Evolutionary conservation across 805 yeast species (phyloP).

Genomic region (Metschnikowia borealis): DNA sequence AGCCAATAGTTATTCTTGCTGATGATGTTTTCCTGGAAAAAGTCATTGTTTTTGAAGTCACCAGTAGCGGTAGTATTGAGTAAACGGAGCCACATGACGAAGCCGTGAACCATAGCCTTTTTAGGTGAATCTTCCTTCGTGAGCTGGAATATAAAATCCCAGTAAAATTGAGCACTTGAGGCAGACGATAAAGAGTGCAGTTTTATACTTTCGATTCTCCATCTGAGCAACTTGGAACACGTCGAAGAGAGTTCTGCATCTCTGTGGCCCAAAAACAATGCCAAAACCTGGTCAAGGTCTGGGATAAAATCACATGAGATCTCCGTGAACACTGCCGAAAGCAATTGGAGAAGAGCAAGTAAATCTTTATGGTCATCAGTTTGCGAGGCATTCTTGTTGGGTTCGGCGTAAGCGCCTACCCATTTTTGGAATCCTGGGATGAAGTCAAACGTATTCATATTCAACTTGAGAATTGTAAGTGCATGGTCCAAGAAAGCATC

Average conservation of each 20-base stretch:
- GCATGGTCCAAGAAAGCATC: neutral
- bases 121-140: slow-evolving; percentile 21
- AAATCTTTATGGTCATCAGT: neutral
- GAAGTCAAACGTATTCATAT: slow-evolving; percentile 10
- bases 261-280: slow-evolving; percentile 33
- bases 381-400: neutral
- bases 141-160: slow-evolving; percentile 45
- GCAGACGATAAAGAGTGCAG: slow-evolving; percentile 4
- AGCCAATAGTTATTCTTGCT: slow-evolving; percentile 43
- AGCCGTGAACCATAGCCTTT: slow-evolving; percentile 38
- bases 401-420: neutral
- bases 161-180: slow-evolving; percentile 25
- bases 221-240: slow-evolving; percentile 45
- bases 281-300: slow-evolving; percentile 21
- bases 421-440: slow-evolving; percentile 6
- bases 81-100: slow-evolving; percentile 54
- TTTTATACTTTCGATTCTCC: slow-evolving; percentile 45
- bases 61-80: slow-evolving; percentile 25
- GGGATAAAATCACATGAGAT: neutral
- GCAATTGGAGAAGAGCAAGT: neutral
- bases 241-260: slow-evolving; percentile 34
- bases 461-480: slow-evolving; percentile 3
- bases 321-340: neutral
- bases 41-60: slow-evolving; percentile 9
- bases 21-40: slow-evolving; percentile 27